Base-by-base conservation (phyloP, 305 asterid species). In the Fraxinus ornus region DNA sequence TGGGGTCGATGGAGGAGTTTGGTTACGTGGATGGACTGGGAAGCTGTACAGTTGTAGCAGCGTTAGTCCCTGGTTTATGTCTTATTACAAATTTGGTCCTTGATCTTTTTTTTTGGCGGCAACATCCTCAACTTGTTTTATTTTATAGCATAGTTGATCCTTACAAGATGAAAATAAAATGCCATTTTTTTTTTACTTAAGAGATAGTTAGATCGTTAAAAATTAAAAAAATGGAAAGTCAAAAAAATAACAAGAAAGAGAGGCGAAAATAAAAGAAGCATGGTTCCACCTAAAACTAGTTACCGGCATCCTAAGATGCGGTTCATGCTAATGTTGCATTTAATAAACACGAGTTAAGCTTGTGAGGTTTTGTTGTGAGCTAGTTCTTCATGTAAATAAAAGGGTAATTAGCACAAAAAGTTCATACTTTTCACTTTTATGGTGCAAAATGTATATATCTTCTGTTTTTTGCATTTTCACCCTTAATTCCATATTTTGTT, bases 1-100 rank as follows among this genome's bases (percentile, higher is more conserved):
- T 88, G 87, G 92, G 88, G 5, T 52, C 88, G 17, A 10, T 47
- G 22, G 62, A 2, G 7, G 0, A 41, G 13, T 21, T 57, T 41
- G 33, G 71, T 28, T 0, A 12, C 66, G 7, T 47, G 44, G 81
- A 80, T 86, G 87, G 21, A 15, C 7, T 78, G 79, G 87, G 1
- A 7, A n/a, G 80, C 68, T 86, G 26, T 78, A 73, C 32, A 17
- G 57, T 7, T 60, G 3, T 47, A 12, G 28, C 60, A 4, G 2
- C 7, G 19, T 3, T 4, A 15, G 60, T 49, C 21, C 60, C 7
- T 15, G 15, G 15, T 15, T 44, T 49, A 49, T 49, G 7, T 49
- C 2, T 49, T 49, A 15, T 49, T 49, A 24, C 81, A 13, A 9
- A 9, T 37, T 5, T 37, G 76, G 36, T 64, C 2, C 62, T 60